These are phyloP conservation scores for Bromus sterilis DNA, from an alignment of 176 grass and related monocot genomes.

Conservation along the genomic window DNA sequence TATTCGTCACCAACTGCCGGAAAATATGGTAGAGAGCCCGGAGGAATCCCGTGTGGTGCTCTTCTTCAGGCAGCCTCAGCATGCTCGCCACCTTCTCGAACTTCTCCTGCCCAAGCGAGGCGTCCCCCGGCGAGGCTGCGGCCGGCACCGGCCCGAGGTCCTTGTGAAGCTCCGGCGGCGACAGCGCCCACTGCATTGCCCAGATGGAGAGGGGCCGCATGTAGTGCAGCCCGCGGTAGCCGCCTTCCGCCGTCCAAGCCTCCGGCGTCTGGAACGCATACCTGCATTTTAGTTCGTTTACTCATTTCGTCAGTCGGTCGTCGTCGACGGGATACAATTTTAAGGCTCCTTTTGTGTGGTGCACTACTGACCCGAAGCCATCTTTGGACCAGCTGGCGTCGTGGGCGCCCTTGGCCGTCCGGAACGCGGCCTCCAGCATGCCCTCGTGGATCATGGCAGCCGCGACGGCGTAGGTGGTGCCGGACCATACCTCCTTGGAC, in stretches of 20 bases:
- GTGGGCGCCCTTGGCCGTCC: constrained; percentile 71
- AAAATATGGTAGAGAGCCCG: constrained; percentile 48
- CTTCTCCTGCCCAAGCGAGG: constrained; percentile 21
- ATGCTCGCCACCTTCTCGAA: constrained; percentile 65
- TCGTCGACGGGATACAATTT: background rate
- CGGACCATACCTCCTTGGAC: constrained; percentile 86
- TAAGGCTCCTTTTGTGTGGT: background rate
- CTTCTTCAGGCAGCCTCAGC: constrained; percentile 57
- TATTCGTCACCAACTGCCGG: constrained; percentile 8
- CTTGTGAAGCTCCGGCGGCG: constrained; percentile 40
- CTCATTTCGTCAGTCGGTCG: background rate
- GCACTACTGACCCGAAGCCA: constrained; percentile 61
- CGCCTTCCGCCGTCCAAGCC: constrained; percentile 55
- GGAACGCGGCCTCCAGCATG: constrained; percentile 62
- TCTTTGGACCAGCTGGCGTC: constrained; percentile 56
- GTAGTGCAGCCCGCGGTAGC: constrained; percentile 71
- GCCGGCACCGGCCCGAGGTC: constrained; percentile 2
- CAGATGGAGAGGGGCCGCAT: constrained; percentile 80
- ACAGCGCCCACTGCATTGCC: constrained; percentile 89
- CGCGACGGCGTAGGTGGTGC: constrained; percentile 69
- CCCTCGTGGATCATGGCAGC: constrained; percentile 83
- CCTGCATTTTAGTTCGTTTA: background rate
- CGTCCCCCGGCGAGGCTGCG: background rate
- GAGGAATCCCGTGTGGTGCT: constrained; percentile 27
- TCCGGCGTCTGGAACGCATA: constrained; percentile 88